Evolutionary conservation across 768 basidiomycete genomes (phyloP), one percentile per base, ranked within the genome.

Genomic region (Calocera cornea): DNA sequence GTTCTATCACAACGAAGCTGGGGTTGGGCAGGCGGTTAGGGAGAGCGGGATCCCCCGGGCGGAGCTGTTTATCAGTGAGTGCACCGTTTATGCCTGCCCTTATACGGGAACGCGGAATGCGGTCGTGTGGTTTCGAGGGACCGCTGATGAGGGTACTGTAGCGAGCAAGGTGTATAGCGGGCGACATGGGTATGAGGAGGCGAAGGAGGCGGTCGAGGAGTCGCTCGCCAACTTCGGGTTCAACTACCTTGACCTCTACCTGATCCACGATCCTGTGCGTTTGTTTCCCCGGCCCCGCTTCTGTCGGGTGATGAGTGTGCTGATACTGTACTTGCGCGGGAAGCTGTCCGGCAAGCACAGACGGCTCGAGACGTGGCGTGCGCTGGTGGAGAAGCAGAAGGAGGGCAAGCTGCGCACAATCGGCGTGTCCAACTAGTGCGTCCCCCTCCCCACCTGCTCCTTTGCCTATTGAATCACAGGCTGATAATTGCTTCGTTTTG

Each of bases 391-490:
- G 34, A 86, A 83, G 10, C 83, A 83, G 69, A 73, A 78, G 33
- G 82, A 77, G 1, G 89, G 90, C 2, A 89, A 88, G 71, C 81
- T 91, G 64, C 81, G 83, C 68, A 80, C 80, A 2, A 83, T 90
- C 22, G 90, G 90, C 1, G 90, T 92, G 7, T 91, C 89, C 1
- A 93, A 93, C 76, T 93, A 85, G 89, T 90, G 70, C 54, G 87
- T 73, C 27, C 63, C 11, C 19, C 14, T 73, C 27, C 63, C 11
- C 19, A 2, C 54, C 54, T 29, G 7, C 44, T 47, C 44, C 22
- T 33, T 33, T 33, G 24, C 14, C 22, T 5, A 0, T 75, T 69
- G 29, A 8, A n/a, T 63, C 22, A 17, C 49, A 40, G 36, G 29
- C 36, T 54, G 19, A 34, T 27, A 40, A n/a, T n/a, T n/a, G n/a